Base-by-base conservation (phyloP, 345 rosid genomes). In the Heritiera fomes region DNA sequence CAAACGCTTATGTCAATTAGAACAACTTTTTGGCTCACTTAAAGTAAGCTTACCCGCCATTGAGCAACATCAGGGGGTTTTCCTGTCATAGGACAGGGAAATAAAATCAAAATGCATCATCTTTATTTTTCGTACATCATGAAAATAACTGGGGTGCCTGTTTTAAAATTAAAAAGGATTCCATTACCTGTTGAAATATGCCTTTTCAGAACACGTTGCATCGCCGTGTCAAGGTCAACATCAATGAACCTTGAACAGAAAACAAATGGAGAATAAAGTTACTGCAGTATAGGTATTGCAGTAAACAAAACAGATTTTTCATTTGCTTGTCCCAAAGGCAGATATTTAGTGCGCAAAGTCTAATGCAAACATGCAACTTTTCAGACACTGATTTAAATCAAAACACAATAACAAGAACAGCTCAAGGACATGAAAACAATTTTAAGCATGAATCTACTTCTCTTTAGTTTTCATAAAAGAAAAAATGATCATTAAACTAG, bases 141-240 rank as follows among this genome's bases (percentile, higher is more conserved):
- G 60, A 46, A n/a, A 7, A 14, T 14, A 45, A 14, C 17, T 1
- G 7, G 10, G 28, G 61, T 47, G n/a, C 5, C 28, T 18, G 62
- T 63, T 65, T 55, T 60, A 69, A 80, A 23, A 11, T 32, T 47
- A 23, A 8, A 40, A 43, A 71, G 3, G 3, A 34, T 46, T 8
- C 23, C 11, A 71, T 11, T 75, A 94, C 97, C 99, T 5, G 97
- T 89, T 67, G 93, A 89, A 78, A 96, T 89, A 83, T 94, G 97
- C 80, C 97, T 82, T 61, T 80, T 85, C 65, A 90, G 73, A 78
- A 97, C 98, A 32, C 98, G 90, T 34, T 87, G 84, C 97, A 94
- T 97, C 56, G 95, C 87, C 15, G 76, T 87, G 62, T 91, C 94
- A 6, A 93, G 87, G 81, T 94, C 91, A 56, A 90, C 88, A 49